Evolutionary conservation across 1,284 basidiomycete species (phyloP).

Genomic region (Ustilago hordei): DNA sequence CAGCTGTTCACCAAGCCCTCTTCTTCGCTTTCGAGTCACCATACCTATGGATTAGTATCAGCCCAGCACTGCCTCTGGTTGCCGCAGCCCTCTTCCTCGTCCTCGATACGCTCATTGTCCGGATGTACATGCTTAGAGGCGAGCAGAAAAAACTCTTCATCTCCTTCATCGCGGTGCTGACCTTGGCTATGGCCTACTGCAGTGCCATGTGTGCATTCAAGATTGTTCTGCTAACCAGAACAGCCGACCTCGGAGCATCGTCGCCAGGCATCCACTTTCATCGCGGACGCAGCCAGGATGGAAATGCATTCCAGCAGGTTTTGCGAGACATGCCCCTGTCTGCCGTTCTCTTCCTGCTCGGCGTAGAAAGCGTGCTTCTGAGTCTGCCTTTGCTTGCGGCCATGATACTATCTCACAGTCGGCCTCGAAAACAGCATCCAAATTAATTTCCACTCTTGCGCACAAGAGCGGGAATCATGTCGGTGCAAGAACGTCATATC

Average conservation of each 20-base stretch:
- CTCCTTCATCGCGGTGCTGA: background rate
- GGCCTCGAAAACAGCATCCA: background rate
- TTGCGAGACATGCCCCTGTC: conserved; percentile 25
- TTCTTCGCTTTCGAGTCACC: conserved; percentile 35
- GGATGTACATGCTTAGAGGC: background rate
- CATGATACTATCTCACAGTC: background rate
- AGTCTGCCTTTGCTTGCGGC: background rate
- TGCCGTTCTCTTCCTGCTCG: conserved; percentile 6
- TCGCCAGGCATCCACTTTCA: conserved; percentile 35
- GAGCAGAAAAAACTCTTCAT: background rate
- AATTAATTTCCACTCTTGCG: background rate
- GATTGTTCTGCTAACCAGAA: conserved; percentile 7
- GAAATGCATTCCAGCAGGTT: conserved; percentile 10
- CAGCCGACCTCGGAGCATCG: conserved; percentile 11
- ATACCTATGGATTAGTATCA: conserved; percentile 23
- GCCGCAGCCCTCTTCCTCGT: conserved; percentile 18
- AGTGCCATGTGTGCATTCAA: conserved; percentile 9
- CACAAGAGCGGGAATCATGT: background rate
- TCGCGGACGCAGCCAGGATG: background rate
- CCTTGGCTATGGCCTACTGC: conserved; percentile 8
- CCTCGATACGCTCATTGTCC: conserved; percentile 16
- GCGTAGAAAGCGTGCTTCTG: background rate
- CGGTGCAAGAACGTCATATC: background rate
- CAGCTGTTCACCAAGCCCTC: conserved; percentile 14
- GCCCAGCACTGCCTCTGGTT: conserved; percentile 17